phyloP scores from a whole-genome alignment of 352 stramenopile genomes.

The Elongisporangium anandrum region DNA sequence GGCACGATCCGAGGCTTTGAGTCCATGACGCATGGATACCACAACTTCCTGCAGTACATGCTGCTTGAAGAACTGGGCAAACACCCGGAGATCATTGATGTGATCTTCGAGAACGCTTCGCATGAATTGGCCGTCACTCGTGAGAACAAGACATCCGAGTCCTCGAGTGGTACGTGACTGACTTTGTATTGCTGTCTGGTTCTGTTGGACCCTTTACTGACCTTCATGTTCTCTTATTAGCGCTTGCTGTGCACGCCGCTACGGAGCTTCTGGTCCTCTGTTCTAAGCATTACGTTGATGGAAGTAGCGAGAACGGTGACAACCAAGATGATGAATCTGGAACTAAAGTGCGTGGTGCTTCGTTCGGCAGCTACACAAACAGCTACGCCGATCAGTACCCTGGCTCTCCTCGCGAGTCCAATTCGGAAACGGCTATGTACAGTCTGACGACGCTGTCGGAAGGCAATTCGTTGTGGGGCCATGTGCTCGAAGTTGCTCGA shows the following conservation, averaged over 20 bases:
- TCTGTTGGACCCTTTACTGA: neutral
- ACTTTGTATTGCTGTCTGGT: neutral
- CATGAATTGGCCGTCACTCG: constrained; percentile 58
- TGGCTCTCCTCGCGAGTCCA: constrained; percentile 47
- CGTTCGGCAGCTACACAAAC: constrained; percentile 39
- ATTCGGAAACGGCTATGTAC: constrained; percentile 75
- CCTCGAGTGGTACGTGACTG: constrained; percentile 40
- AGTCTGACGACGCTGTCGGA: constrained; percentile 60
- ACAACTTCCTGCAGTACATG: constrained; percentile 90
- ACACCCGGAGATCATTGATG: constrained; percentile 53
- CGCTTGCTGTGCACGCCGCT: constrained; percentile 67
- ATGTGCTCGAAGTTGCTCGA: constrained; percentile 39
- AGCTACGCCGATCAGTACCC: constrained; percentile 58
- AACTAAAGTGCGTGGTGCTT: neutral
- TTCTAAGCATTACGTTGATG: constrained; percentile 51
- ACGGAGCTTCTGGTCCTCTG: constrained; percentile 67
- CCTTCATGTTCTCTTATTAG: constrained; percentile 8
- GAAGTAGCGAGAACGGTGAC: constrained; percentile 13
- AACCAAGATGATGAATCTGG: constrained; percentile 7
- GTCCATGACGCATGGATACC: constrained; percentile 85
- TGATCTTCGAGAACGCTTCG: constrained; percentile 62
- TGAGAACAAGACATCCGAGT: constrained; percentile 36
- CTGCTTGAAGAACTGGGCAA: constrained; percentile 83
- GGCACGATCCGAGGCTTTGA: constrained; percentile 86
- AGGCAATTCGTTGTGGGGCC: constrained; percentile 53